A percentile compares a stretch with the other conserved stretches of the same genome.
phyloP scores from a whole-genome alignment of 73 alveolate species.

The Urostyla sp. region DNA sequence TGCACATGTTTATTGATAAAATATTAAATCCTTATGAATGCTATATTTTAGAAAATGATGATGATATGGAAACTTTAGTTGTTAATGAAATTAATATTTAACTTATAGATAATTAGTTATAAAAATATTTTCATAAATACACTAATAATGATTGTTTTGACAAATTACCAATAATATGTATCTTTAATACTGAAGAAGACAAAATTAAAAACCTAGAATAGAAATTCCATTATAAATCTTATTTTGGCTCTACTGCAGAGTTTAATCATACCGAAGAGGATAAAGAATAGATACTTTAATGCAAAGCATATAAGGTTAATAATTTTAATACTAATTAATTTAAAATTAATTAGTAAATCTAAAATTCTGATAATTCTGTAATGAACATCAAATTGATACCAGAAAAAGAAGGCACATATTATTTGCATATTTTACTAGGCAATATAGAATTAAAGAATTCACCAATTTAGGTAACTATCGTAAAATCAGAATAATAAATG shows the following conservation, averaged over 20 bases:
- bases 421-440: slow-evolving; percentile 45
- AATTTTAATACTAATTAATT: slow-evolving; percentile 11
- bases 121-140: too few species aligned
- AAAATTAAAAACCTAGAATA: too few species aligned
- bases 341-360: neutral
- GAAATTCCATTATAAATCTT: too few species aligned
- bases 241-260: too few species aligned
- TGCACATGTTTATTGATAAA: slow-evolving; percentile 44
- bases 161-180: too few species aligned
- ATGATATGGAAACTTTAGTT: slow-evolving; percentile 52
- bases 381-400: slow-evolving; percentile 27
- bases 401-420: neutral
- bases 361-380: slow-evolving; percentile 7
- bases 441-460: slow-evolving; percentile 20
- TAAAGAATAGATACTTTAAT: neutral
- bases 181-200: too few species aligned
- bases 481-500: slow-evolving; percentile 35
- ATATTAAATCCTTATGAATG: slow-evolving; percentile 38
- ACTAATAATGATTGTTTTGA: too few species aligned
- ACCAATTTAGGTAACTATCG: slow-evolving; percentile 22
- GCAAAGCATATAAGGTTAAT: neutral
- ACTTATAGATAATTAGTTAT: slow-evolving; percentile 34
- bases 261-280: neutral
- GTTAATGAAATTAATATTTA: slow-evolving; percentile 30
- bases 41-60: neutral